Evolutionary conservation across 768 basidiomycete genomes (phyloP).

Genomic region (Boletellus ananas): DNA sequence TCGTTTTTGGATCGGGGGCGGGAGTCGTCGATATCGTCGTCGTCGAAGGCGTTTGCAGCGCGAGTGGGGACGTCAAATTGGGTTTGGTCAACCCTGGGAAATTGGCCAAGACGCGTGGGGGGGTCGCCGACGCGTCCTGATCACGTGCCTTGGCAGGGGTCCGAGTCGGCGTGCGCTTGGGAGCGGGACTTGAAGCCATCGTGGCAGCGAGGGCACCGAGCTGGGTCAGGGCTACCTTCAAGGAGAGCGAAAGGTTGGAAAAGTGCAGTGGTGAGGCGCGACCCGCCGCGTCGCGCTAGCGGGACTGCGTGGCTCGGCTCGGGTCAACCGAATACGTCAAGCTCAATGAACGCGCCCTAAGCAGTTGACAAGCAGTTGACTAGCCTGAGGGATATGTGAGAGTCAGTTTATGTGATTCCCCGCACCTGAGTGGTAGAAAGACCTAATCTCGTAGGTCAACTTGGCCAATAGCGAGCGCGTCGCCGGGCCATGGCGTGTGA

Average conservation of each 20-base stretch:
- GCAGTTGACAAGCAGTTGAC: too few relatives aligned
- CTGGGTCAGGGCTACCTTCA: not conserved
- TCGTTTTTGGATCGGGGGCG: not conserved
- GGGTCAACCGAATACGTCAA: constrained; percentile 21
- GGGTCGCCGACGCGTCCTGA: constrained; percentile 20
- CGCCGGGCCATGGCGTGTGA: too few relatives aligned
- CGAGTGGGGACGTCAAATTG: not conserved
- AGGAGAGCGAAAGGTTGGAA: not conserved
- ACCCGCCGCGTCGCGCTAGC: not conserved
- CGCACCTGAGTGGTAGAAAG: too few relatives aligned
- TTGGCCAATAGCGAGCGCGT: too few relatives aligned
- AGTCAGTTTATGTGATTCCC: too few relatives aligned
- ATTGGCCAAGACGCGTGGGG: constrained; percentile 21
- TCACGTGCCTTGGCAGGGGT: constrained; percentile 19
- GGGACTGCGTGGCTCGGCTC: constrained; percentile 6
- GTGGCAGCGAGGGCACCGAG: not conserved
- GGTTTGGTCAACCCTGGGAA: constrained; percentile 32
- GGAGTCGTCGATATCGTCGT: not conserved
- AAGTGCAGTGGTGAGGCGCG: not conserved
- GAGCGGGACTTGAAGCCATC: constrained; percentile 7
- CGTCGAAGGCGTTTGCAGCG: not conserved
- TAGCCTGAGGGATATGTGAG: too few relatives aligned
- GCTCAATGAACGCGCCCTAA: too few relatives aligned
- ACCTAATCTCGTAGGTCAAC: too few relatives aligned
- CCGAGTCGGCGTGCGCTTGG: not conserved